Evolutionary conservation across 495 filamentous ascomycete species (phyloP), one percentile per base, ranked within the genome.

Genomic region (Thermothielavioides terrestris): DNA sequence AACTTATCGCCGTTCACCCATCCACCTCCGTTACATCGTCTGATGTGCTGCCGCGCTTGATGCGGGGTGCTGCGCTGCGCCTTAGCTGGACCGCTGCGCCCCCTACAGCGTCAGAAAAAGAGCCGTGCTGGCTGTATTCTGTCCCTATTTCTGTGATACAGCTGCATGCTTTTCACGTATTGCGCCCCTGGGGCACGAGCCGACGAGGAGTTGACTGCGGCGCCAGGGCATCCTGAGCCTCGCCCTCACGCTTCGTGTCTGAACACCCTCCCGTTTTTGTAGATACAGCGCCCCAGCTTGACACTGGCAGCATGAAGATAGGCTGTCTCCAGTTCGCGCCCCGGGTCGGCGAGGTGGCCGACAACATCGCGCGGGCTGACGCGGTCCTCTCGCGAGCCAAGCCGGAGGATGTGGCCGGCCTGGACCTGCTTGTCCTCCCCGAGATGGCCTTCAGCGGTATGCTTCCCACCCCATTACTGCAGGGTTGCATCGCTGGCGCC

Each of bases 361-460:
- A 84, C 38, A 95, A 94, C 59, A 77, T 94, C 26, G 74, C 74
- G 48, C 75, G 76, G 30, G 89, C 88, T 44, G 81, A 92, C 65
- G 76, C 78, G 9, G 66, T 94, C 45, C 70, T 97, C 10, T 71
- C 75, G 20, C 71, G 66, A 38, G 74, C 77, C 10, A 65, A 75
- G 44, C 68, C 77, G 1, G 55, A 67, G 39, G 65, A 77, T 30
- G 53, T 85, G 20, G 80, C 86, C 40, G 63, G 73, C 36, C 53
- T 86, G 25, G 82, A 87, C 56, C 65, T 95, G 36, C 73, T 96
- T 14, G 80, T 95, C 11, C 69, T 97, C 45, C 88, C 89, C 10
- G 91, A 97, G 68, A 65, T 95, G 67, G 88, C 91, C 14, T 87
- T 97, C 61, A 80, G 88, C 42, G 89, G 88, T 88, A 74, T 55